Conservation (phyloP, 2,329 filamentous ascomycete genomes). For the Aspergillus jensenii region DNA sequence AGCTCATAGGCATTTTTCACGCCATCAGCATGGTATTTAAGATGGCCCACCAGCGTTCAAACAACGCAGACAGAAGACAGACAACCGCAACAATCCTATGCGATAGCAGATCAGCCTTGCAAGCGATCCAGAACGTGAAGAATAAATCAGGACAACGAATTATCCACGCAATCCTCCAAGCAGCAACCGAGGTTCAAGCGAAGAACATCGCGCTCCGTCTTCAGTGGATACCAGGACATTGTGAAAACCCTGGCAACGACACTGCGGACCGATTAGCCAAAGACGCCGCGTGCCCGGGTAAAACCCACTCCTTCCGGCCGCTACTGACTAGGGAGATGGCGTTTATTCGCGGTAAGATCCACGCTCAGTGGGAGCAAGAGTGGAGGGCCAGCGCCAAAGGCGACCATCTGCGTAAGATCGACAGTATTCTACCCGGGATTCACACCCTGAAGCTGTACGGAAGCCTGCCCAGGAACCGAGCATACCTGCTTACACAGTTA, state of each 20-base stretch:
- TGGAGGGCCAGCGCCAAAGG: conserved; percentile 13
- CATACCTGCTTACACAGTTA: too few relatives aligned
- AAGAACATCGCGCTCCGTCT: conserved; percentile 13
- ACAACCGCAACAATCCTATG: conserved; percentile 17
- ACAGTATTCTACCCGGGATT: conserved; percentile 7
- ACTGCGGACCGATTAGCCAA: conserved; percentile 4
- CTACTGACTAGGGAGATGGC: conserved; percentile 13
- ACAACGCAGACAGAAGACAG: neutral
- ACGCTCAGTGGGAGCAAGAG: conserved; percentile 12
- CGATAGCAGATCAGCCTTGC: conserved; percentile 20
- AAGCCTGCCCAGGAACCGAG: conserved; percentile 13
- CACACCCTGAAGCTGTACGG: conserved; percentile 14
- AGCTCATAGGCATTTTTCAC: conserved; percentile 23
- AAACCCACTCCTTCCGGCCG: conserved; percentile 11
- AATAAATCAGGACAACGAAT: conserved; percentile 22
- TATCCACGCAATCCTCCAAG: conserved; percentile 17
- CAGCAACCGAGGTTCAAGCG: conserved; percentile 13
- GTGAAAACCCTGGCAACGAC: neutral
- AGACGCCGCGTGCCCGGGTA: neutral
- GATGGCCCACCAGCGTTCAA: conserved; percentile 1
- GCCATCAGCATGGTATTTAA: conserved; percentile 17
- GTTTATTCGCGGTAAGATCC: conserved; percentile 8
- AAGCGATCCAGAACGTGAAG: conserved; percentile 16
- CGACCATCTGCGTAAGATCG: conserved; percentile 7
- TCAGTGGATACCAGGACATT: conserved; percentile 13